Base-by-base conservation (phyloP, 768 basidiomycete species). In the Boletellus ananas region DNA sequence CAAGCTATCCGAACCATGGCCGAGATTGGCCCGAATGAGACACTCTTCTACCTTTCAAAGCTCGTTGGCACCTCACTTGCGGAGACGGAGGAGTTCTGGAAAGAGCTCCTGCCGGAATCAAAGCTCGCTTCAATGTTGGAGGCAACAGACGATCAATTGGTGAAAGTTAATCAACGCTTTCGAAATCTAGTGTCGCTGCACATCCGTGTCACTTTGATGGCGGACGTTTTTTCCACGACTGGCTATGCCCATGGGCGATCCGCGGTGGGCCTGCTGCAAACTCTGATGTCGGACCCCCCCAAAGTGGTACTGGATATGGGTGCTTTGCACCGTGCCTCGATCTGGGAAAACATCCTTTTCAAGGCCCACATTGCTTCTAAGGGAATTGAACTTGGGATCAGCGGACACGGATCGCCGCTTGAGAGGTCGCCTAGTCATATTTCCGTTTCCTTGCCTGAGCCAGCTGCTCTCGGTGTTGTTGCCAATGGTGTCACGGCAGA, bases 1-100 rank as follows among this genome's bases (percentile, higher is more conserved):
- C 87, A 90, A 63, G 87, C 94, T 43, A 82, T 95, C 70, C 82
- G 91, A 11, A 87, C 90, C 10, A 84, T 97, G 78, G 84, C 85
- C 11, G 94, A 97, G 61, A 85, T 86, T 29, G 80, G 87, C n/a
- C 83, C 88, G 0, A 79, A 74, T 49, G 85, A 87, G 56, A 87
- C 90, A 2, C 74, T 94, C 25, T 70, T 74, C 21, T 81, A 87
- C 55, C 74, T 95, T 46, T 74, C 85, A 14, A 76, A 77, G 51
- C 76, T 90, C 18, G 87, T 93, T 10, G 80, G 81, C 46, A 72
- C 74, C 34, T 88, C 88, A 7, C 71, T 95, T 45, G 72, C 75
- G 34, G 79, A 84, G 48, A 91, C 90, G 1, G 75, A 74, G 52
- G 73, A 76, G 17, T 86, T 94, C 59, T 94, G 93, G 89, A 72